These are phyloP conservation scores for Amanita fuliginea DNA, from an alignment of 768 basidiomycete species.

Conservation along the genomic window DNA sequence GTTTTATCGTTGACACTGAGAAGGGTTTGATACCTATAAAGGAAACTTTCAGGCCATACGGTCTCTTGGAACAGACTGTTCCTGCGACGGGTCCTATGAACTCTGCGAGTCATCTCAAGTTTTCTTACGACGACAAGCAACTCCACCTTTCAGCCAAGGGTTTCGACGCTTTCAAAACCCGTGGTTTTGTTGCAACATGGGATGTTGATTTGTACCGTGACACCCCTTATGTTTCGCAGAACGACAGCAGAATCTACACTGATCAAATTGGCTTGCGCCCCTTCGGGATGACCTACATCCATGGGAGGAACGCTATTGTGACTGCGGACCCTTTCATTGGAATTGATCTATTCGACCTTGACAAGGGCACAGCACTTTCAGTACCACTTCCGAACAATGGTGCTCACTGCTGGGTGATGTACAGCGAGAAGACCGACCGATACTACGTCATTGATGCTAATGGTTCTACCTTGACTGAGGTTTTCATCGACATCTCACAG, in stretches of 20 bases:
- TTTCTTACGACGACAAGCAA: slow-evolving; percentile 31
- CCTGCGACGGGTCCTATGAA: slow-evolving; percentile 38
- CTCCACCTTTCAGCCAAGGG: slow-evolving; percentile 41
- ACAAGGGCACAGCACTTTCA: slow-evolving; percentile 13
- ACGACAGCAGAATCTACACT: slow-evolving; percentile 26
- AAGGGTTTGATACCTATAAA: slow-evolving; percentile 26
- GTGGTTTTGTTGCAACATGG: slow-evolving; percentile 42
- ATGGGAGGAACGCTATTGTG: slow-evolving; percentile 27
- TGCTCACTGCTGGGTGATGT: slow-evolving; percentile 33
- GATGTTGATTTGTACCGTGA: slow-evolving; percentile 26
- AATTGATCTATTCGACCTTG: slow-evolving; percentile 21
- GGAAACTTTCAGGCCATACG: slow-evolving; percentile 30
- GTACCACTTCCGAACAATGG: slow-evolving; percentile 23
- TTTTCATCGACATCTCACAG: slow-evolving; percentile 23
- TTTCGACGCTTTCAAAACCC: slow-evolving; percentile 23
- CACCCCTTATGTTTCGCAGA: slow-evolving; percentile 30
- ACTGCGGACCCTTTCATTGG: slow-evolving; percentile 29
- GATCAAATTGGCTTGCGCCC: slow-evolving; percentile 32
- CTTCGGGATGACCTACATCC: slow-evolving; percentile 36
- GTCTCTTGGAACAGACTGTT: slow-evolving; percentile 35
- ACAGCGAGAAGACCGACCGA: slow-evolving; percentile 29
- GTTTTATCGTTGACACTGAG: slow-evolving; percentile 31
- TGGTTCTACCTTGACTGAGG: slow-evolving; percentile 31
- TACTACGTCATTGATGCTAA: slow-evolving; percentile 34
- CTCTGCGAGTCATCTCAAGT: slow-evolving; percentile 32